Base-by-base conservation (phyloP, 2,329 filamentous ascomycete species). In the Ciborinia camelliae region DNA sequence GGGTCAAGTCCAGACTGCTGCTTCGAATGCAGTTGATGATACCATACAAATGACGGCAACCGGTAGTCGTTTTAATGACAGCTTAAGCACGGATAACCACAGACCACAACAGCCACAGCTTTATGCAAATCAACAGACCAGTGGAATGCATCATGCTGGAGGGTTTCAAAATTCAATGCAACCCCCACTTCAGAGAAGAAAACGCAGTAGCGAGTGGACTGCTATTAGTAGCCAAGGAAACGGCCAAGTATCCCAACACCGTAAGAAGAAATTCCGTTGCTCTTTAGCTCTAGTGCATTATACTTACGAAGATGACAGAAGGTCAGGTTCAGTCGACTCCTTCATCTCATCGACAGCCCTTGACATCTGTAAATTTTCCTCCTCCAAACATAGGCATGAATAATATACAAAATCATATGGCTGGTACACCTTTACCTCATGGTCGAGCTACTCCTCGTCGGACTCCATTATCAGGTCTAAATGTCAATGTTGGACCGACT, bases 1-100 rank as follows among this genome's bases (percentile, higher is more conserved):
- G 50, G 80, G 79, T 12, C 81, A 86, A 23, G 81, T 86, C 37
- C 81, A 84, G 68, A 78, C 79, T 67, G 83, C 83, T 20, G 84
- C 84, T 7, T 79, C 80, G 23, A 79, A 84, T 68, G 78, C 79
- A n/a, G 77, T 79, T 5, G 78, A 81, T 54, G 75, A 78, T 32
- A 77, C 74, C 3, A 71, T 81, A 15, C 72, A 78, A 54, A 72
- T 70, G 18, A 71, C 75, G 10, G 66, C 68, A 12, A 65, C 64
- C 52, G 70, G 66, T 15, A 71, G 70, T 67, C 66, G 69, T 28
- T 73, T 69, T 66, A 65, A 65, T 52, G 71, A 74, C 39, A 70
- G 66, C 51, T 20, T 68, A 41, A 68, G 64, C 20, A 68, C 69
- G 35, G 66, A 69, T 51, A 65, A 68, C 20, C 65, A 66, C 28